phyloP scores from a whole-genome alignment of 768 basidiomycete species.

The Hebeloma cylindrosporum region DNA sequence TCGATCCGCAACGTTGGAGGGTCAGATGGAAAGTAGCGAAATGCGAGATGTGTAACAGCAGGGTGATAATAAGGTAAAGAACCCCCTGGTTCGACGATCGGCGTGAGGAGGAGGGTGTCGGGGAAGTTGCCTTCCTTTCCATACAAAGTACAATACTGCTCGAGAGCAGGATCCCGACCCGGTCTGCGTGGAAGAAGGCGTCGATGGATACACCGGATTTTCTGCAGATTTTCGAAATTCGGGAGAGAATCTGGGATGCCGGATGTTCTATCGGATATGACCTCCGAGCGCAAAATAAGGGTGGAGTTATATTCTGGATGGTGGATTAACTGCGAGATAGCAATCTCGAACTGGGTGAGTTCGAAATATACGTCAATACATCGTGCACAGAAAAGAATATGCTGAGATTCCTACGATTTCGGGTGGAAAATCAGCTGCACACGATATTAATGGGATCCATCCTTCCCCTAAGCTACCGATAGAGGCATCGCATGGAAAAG shows the following conservation, averaged over 20 bases:
- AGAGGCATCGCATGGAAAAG: neutral
- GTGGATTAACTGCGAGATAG: conserved; percentile 69
- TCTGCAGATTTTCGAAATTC: conserved; percentile 32
- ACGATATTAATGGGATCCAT: conserved; percentile 10
- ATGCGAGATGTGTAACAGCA: conserved; percentile 73
- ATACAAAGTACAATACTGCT: conserved; percentile 81
- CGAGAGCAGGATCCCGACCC: conserved; percentile 66
- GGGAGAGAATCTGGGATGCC: conserved; percentile 38
- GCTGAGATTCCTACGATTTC: conserved; percentile 14
- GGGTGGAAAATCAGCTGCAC: conserved; percentile 9
- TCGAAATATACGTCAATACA: too few species aligned
- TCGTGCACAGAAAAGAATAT: too few species aligned
- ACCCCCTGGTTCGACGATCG: conserved; percentile 44
- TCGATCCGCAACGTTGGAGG: conserved; percentile 53
- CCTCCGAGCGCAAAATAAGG: conserved; percentile 84
- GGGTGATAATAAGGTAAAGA: conserved; percentile 91
- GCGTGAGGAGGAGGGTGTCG: conserved; percentile 54
- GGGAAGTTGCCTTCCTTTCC: conserved; percentile 21
- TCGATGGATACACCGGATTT: conserved; percentile 59
- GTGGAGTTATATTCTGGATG: conserved; percentile 95
- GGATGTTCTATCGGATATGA: conserved; percentile 40
- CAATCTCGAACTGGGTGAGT: conserved; percentile 65
- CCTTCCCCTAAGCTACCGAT: neutral
- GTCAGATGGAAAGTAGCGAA: conserved; percentile 57
- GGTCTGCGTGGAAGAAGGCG: conserved; percentile 78